Evolutionary conservation across 768 basidiomycete genomes (phyloP).

Genomic region (Chalciporus pseudorubinellus): DNA sequence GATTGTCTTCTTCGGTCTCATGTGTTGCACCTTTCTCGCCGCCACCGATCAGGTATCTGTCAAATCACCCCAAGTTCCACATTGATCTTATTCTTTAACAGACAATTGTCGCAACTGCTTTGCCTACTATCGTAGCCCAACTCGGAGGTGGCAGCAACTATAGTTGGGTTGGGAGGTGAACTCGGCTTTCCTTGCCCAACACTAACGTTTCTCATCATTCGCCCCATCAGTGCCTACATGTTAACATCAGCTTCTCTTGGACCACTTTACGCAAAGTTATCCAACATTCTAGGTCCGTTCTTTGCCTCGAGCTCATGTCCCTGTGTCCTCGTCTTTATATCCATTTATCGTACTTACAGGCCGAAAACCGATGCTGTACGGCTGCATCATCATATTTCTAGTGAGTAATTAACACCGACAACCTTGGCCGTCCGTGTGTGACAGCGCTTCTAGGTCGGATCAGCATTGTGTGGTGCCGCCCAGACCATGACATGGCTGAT

Average conservation of each 20-base stretch:
- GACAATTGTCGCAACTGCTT: slow-evolving; percentile 48
- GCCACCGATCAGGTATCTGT: slow-evolving; percentile 45
- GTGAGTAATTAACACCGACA: slow-evolving; percentile 12
- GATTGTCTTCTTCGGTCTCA: slow-evolving; percentile 44
- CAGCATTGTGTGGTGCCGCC: slow-evolving; percentile 43
- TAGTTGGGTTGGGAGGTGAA: slow-evolving; percentile 48
- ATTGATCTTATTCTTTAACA: slow-evolving; percentile 9
- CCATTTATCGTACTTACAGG: slow-evolving; percentile 18
- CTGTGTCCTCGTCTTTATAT: not conserved
- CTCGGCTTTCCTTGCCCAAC: not conserved
- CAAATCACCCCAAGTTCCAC: not conserved
- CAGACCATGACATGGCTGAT: slow-evolving; percentile 44
- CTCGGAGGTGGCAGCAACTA: slow-evolving; percentile 46
- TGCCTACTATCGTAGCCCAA: slow-evolving; percentile 48
- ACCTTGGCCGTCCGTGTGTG: not conserved
- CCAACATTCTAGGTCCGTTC: slow-evolving; percentile 36
- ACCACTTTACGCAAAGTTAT: slow-evolving; percentile 49
- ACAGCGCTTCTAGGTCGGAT: slow-evolving; percentile 29
- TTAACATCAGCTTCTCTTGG: slow-evolving; percentile 42
- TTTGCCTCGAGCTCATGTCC: not conserved
- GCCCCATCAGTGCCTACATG: slow-evolving; percentile 41
- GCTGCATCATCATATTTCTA: slow-evolving; percentile 37
- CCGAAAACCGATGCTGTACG: slow-evolving; percentile 38
- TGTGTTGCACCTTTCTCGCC: slow-evolving; percentile 43
- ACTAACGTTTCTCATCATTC: not conserved